A percentile compares a stretch with the other conserved stretches of the same genome.
phyloP scores from a whole-genome alignment of 805 yeast species.

The Candida easanensis region DNA sequence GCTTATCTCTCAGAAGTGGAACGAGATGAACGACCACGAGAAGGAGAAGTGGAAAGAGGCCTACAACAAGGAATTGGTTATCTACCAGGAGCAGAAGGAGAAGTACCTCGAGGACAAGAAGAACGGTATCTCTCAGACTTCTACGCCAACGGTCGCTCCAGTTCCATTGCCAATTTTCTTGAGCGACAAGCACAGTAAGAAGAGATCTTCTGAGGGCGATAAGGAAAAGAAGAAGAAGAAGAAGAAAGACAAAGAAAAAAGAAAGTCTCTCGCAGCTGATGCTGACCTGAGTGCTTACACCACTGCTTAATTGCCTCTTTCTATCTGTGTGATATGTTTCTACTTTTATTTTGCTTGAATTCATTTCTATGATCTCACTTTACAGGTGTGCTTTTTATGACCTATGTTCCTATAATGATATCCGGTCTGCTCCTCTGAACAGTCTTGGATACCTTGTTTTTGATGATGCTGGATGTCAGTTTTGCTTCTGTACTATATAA shows the following conservation, averaged over 20 bases:
- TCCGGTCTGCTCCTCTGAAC: no score
- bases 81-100: constrained; percentile 44
- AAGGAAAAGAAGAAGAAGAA: constrained; percentile 51
- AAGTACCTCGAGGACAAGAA: constrained; percentile 46
- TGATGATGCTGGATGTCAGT: no score
- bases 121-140: constrained; percentile 31
- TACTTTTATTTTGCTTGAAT: no score
- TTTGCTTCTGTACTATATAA: no score
- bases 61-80: constrained; percentile 41
- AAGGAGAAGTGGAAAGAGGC: constrained; percentile 69
- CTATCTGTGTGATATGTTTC: not conserved
- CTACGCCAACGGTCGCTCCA: constrained; percentile 37
- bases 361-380: not conserved
- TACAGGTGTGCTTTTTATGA: no score
- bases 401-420: no score
- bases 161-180: constrained; percentile 36
- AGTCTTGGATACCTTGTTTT: no score
- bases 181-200: constrained; percentile 29
- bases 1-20: constrained; percentile 80
- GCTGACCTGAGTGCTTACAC: not conserved
- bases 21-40: constrained; percentile 62
- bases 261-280: constrained; percentile 26
- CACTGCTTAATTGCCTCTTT: not conserved
- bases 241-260: constrained; percentile 53
- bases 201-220: constrained; percentile 34